Conservation (phyloP, 1,284 basidiomycete species). For the Heterobasidion occidentale region DNA sequence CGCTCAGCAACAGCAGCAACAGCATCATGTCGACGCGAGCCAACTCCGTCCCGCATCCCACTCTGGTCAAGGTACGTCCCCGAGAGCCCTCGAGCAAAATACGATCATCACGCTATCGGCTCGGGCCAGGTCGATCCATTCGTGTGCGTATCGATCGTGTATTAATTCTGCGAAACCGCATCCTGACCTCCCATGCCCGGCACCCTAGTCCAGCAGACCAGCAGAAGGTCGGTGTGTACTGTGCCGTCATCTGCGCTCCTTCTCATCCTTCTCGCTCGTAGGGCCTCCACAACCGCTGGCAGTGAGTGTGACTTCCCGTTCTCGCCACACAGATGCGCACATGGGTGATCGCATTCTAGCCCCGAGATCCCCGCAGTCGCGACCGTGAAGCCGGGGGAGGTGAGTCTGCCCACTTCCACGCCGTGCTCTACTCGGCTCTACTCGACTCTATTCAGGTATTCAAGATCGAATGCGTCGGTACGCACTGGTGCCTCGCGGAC, state of each 20-base stretch:
- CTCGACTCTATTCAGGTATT: slow-evolving; percentile 34
- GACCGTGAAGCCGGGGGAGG: slow-evolving; percentile 61
- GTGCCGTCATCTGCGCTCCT: neutral
- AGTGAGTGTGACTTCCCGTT: slow-evolving; percentile 34
- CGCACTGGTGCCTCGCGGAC: slow-evolving; percentile 12
- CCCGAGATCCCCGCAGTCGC: slow-evolving; percentile 62
- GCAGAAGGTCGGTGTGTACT: slow-evolving; percentile 42
- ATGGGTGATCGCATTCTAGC: slow-evolving; percentile 23
- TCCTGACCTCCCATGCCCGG: too few species aligned
- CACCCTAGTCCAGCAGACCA: slow-evolving; percentile 45
- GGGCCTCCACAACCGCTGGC: slow-evolving; percentile 69
- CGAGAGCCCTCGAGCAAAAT: too few species aligned
- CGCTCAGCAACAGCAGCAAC: neutral
- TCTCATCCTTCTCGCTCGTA: slow-evolving; percentile 14
- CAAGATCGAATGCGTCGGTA: slow-evolving; percentile 68
- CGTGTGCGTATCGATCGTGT: slow-evolving; percentile 28
- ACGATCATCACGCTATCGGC: too few species aligned
- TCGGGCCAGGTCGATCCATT: slow-evolving; percentile 51
- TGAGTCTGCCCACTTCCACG: slow-evolving; percentile 11
- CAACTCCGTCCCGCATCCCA: slow-evolving; percentile 50
- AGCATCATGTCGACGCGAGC: slow-evolving; percentile 43
- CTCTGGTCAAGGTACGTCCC: slow-evolving; percentile 29
- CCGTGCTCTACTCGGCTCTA: neutral
- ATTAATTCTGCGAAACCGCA: too few species aligned
- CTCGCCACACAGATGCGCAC: neutral